Evolutionary conservation across 192 early-diverging fungal species (phyloP).

Genomic region (Coemansia pectinata): DNA sequence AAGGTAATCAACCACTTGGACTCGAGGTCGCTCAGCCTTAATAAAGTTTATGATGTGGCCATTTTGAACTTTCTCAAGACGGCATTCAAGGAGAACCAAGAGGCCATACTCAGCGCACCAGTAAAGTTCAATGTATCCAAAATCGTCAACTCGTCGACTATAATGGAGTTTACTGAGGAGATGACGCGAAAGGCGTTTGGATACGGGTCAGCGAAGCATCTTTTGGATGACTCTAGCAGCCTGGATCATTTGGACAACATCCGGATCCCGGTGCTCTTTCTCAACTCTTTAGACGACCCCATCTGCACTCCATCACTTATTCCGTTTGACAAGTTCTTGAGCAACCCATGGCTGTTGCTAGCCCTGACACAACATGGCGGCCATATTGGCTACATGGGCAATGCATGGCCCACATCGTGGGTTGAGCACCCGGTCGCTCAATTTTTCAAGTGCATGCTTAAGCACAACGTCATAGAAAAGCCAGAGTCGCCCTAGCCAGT

Average conservation of each 20-base stretch:
- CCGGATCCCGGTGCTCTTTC: slow-evolving; percentile 77
- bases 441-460: slow-evolving; percentile 45
- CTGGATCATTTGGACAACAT: slow-evolving; percentile 62
- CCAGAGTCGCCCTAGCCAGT: neutral
- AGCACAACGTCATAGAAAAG: slow-evolving; percentile 2
- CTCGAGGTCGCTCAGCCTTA: slow-evolving; percentile 58
- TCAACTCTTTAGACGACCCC: slow-evolving; percentile 89
- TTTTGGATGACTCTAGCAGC: slow-evolving; percentile 69
- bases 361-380: slow-evolving; percentile 82
- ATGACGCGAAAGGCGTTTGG: slow-evolving; percentile 75
- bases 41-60: slow-evolving; percentile 59
- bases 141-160: slow-evolving; percentile 58
- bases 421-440: slow-evolving; percentile 48
- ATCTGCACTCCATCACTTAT: slow-evolving; percentile 68
- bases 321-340: slow-evolving; percentile 69
- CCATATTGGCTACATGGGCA: slow-evolving; percentile 77
- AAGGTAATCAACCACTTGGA: slow-evolving; percentile 54
- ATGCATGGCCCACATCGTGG: slow-evolving; percentile 48
- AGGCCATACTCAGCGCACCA: slow-evolving; percentile 47
- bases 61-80: slow-evolving; percentile 57
- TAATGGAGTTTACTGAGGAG: slow-evolving; percentile 84
- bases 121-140: slow-evolving; percentile 51
- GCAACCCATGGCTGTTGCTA: slow-evolving; percentile 79
- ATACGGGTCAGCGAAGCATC: slow-evolving; percentile 82
- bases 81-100: slow-evolving; percentile 46